Percentiles rank a stretch among this genome's conserved stretches.
Conservation (phyloP, 805 yeast species). For the Cyberlindnera euphorbiae region DNA sequence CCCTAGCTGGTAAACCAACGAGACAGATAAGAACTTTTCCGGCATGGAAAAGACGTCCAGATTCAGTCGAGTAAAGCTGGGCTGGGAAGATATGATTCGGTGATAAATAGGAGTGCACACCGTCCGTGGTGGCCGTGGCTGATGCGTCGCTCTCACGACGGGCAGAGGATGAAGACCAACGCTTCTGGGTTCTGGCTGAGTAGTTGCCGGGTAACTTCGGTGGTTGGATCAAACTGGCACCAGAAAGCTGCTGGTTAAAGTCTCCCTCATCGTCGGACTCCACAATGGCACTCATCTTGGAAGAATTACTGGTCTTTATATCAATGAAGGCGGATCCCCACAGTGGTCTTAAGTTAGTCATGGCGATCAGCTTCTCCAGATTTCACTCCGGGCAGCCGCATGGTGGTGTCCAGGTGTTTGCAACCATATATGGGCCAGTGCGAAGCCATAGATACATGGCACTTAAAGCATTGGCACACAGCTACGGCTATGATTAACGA, state of each 20-base stretch:
- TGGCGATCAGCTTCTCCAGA: background rate
- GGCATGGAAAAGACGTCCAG: constrained; percentile 91
- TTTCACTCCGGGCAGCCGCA: too few relatives aligned
- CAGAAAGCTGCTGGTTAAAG: constrained; percentile 15
- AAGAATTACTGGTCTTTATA: too few relatives aligned
- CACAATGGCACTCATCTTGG: constrained; percentile 27
- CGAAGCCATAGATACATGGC: too few relatives aligned
- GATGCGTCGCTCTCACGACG: constrained; percentile 15
- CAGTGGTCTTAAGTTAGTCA: background rate
- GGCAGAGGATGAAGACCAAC: constrained; percentile 37
- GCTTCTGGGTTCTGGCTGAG: constrained; percentile 47
- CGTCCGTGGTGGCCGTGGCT: constrained; percentile 35
- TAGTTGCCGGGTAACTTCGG: constrained; percentile 46
- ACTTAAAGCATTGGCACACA: too few relatives aligned
- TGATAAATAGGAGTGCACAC: constrained; percentile 61
- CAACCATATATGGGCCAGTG: too few relatives aligned
- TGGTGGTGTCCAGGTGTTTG: too few relatives aligned
- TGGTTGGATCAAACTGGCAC: constrained; percentile 34
- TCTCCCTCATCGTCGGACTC: constrained; percentile 29
- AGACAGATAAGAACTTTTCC: constrained; percentile 86
- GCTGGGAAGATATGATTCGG: constrained; percentile 79
- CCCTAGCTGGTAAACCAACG: constrained; percentile 93
- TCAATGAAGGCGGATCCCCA: too few relatives aligned
- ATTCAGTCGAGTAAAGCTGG: constrained; percentile 86
- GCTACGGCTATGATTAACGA: too few relatives aligned